Conservation (phyloP, 1,284 basidiomycete genomes). For the Ceratobasidium sp. region DNA sequence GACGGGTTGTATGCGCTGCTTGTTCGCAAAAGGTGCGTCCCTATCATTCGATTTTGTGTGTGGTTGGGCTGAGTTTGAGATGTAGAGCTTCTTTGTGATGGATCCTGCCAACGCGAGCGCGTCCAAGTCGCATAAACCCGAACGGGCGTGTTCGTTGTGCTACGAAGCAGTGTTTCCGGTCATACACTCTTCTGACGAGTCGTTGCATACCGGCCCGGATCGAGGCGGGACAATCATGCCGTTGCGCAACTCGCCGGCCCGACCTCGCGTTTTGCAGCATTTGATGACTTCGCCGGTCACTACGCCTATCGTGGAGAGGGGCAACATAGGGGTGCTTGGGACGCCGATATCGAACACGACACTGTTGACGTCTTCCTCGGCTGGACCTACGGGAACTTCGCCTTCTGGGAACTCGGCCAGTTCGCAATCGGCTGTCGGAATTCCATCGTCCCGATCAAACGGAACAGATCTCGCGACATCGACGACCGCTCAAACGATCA, state of each 20-base stretch:
- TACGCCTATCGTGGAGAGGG: not conserved
- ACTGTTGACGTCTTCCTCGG: not conserved
- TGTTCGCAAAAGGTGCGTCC: slow-evolving; percentile 75
- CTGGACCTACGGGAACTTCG: not conserved
- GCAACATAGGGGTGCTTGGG: not conserved
- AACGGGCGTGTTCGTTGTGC: slow-evolving; percentile 85
- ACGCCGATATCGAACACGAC: not conserved
- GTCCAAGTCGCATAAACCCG: slow-evolving; percentile 62
- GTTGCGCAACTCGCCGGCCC: slow-evolving; percentile 1
- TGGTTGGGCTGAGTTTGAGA: not conserved
- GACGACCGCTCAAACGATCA: slow-evolving; percentile 19
- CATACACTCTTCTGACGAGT: slow-evolving; percentile 51
- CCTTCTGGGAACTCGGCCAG: not conserved
- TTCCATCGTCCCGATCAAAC: not conserved
- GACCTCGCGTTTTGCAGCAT: not conserved
- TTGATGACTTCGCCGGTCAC: slow-evolving; percentile 1
- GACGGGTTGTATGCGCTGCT: slow-evolving; percentile 81
- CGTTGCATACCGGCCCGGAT: not conserved
- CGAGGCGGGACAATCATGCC: slow-evolving; percentile 28
- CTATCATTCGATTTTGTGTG: not conserved
- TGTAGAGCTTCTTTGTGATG: slow-evolving; percentile 79
- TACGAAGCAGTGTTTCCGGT: slow-evolving; percentile 86
- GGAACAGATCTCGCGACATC: not conserved
- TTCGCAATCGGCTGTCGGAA: not conserved
- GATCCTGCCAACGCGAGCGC: slow-evolving; percentile 61